A percentile compares a stretch with the other conserved stretches of the same genome.
Evolutionary conservation across 495 filamentous ascomycete genomes (phyloP).

Genomic region (Penicillium riverlandense): DNA sequence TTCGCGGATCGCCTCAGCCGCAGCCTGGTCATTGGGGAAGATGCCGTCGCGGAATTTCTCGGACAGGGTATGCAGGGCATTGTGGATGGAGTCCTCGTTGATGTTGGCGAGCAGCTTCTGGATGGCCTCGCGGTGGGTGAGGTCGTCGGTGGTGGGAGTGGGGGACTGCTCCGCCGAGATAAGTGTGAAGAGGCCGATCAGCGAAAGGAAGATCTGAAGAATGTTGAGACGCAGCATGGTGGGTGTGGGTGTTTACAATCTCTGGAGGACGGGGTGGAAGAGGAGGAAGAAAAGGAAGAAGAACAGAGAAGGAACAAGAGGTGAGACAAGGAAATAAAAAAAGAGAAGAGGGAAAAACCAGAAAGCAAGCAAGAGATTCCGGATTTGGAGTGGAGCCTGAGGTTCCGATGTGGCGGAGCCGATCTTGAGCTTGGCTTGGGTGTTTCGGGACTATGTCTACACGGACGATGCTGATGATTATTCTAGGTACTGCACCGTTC

Average conservation of each 20-base stretch:
- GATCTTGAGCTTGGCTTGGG: too few species aligned
- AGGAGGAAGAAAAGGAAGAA: constrained; percentile 4
- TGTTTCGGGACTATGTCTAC: too few species aligned
- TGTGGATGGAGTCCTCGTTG: constrained; percentile 36
- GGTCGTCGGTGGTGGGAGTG: constrained; percentile 1
- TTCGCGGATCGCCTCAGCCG: constrained; percentile 39
- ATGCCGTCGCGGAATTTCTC: constrained; percentile 46
- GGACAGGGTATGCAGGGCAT: constrained; percentile 41
- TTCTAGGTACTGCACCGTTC: too few species aligned
- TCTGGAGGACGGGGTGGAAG: constrained; percentile 15
- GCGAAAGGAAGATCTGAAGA: constrained; percentile 13
- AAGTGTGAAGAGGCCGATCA: constrained; percentile 9
- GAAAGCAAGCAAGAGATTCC: constrained; percentile 1
- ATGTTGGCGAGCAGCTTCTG: constrained; percentile 33
- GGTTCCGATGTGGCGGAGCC: too few species aligned
- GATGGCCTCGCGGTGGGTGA: constrained; percentile 23
- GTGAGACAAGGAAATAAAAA: constrained; percentile 1
- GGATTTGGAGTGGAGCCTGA: too few species aligned
- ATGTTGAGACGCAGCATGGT: constrained; percentile 18
- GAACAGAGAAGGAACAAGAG: not conserved
- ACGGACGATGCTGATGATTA: too few species aligned
- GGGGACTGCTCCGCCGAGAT: constrained; percentile 13
- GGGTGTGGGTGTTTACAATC: not conserved
- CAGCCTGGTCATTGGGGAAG: constrained; percentile 37
- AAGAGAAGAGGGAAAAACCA: constrained; percentile 8